Evolutionary conservation across 108 stramenopile species (phyloP).

Genomic region (Discostella stelligeroides): DNA sequence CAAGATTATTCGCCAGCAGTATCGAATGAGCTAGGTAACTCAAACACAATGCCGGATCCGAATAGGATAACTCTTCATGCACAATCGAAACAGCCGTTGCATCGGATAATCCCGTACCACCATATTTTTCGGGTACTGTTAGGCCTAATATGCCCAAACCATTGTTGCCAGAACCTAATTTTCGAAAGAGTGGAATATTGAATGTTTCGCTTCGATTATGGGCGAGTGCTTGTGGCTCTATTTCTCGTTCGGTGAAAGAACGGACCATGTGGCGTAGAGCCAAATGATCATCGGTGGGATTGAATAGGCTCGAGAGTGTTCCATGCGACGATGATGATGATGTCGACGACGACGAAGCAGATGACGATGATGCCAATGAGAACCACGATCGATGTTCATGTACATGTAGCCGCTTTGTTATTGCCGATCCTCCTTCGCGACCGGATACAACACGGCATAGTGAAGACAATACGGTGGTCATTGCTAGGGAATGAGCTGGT

Average conservation of each 20-base stretch:
- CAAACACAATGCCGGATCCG: slow-evolving; percentile 97
- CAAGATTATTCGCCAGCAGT: slow-evolving; percentile 87
- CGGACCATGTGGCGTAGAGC: slow-evolving; percentile 89
- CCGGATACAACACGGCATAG: background rate
- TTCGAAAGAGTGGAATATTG: slow-evolving; percentile 86
- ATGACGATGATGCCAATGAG: slow-evolving; percentile 20
- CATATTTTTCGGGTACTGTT: slow-evolving; percentile 90
- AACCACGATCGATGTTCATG: slow-evolving; percentile 7
- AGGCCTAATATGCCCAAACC: slow-evolving; percentile 94
- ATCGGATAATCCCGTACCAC: slow-evolving; percentile 80
- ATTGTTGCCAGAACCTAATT: slow-evolving; percentile 65
- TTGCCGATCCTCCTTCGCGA: background rate
- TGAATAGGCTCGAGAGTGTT: slow-evolving; percentile 60
- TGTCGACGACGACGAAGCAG: background rate
- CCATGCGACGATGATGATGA: slow-evolving; percentile 7
- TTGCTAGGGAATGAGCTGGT: background rate
- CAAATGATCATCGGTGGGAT: slow-evolving; percentile 91
- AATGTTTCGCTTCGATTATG: slow-evolving; percentile 90
- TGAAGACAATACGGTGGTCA: background rate
- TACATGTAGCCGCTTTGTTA: background rate
- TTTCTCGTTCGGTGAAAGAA: slow-evolving; percentile 72
- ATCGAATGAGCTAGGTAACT: slow-evolving; percentile 95
- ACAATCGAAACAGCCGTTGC: slow-evolving; percentile 90
- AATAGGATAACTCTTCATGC: slow-evolving; percentile 90
- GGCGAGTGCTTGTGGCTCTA: slow-evolving; percentile 93